Conservation (phyloP, 2,329 filamentous ascomycete species). For the Colletotrichum australisinense region DNA sequence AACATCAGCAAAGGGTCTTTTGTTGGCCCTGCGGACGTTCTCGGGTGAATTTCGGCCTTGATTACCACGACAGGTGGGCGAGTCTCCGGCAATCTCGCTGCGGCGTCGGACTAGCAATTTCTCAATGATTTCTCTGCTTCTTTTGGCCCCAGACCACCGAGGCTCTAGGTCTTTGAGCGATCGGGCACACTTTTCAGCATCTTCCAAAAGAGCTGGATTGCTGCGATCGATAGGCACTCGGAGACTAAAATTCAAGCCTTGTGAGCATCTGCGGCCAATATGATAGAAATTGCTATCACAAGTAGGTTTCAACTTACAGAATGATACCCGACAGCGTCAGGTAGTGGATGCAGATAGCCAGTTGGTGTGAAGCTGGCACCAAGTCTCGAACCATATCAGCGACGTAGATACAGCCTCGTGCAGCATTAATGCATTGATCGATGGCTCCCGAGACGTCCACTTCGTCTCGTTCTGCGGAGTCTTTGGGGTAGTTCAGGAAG, state of each 20-base stretch:
- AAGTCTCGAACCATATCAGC: constrained; percentile 41
- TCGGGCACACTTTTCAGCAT: constrained; percentile 38
- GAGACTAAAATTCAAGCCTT: not conserved
- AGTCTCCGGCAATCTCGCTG: not conserved
- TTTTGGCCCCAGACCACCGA: constrained; percentile 40
- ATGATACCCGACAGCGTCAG: constrained; percentile 41
- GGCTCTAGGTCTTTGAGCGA: constrained; percentile 40
- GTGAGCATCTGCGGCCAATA: not conserved
- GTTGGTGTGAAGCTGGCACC: constrained; percentile 42
- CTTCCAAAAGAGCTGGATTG: constrained; percentile 10
- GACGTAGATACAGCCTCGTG: constrained; percentile 41
- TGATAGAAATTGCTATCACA: not conserved
- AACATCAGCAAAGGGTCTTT: not conserved
- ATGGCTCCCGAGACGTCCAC: not conserved
- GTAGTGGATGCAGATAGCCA: constrained; percentile 42
- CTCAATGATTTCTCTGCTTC: constrained; percentile 41
- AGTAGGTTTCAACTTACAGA: constrained; percentile 36
- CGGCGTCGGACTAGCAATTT: constrained; percentile 35
- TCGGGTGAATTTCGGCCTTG: not conserved
- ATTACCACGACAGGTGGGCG: not conserved
- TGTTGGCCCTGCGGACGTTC: not conserved
- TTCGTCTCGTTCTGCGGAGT: not conserved
- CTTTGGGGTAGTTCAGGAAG: constrained; percentile 1
- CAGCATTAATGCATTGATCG: constrained; percentile 41
- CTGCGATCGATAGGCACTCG: not conserved